Base-by-base conservation (phyloP, 116 monocot species). In the Dioscorea cayenensis region DNA sequence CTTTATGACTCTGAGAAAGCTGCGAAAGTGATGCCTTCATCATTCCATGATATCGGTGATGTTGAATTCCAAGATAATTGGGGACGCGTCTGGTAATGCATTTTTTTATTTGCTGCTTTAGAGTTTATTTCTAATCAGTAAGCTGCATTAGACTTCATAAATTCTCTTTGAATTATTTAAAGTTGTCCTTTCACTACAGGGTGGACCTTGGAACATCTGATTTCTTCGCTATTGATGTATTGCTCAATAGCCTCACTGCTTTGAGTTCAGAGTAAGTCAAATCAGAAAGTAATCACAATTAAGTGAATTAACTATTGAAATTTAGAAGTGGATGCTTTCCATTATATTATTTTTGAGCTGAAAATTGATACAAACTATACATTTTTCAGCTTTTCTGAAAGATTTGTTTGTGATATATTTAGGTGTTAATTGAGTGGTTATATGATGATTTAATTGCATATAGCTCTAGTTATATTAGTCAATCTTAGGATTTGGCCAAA, bases 41-140 rank as follows among this genome's bases (percentile, higher is more conserved):
- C 97, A 63, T 99, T 99, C 79, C 97, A 99, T 85, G 94, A 99
- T 70, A 94, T 99, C 36, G 77, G 91, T 67, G 90, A 94, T 69
- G 76, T 99, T 32, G 97, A 99, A 65, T 99, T 99, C 82, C 97
- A 99, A 76, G 97, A 99, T 73, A 99, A 93, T 66, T 94, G 93
- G 97, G 97, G 89, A 38, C 84, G 94, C 49, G 72, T 99, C 76
- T 91, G 97, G 97, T 99, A 87, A 60, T 76, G 28, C 20, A n/a
- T 38, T 28, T 48, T 73, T n/a, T 32, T 35, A 21, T 28, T 5
- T 38, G 48, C 36, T 3, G n/a, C 68, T 64, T 66, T 43, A 43
- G 8, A 43, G 43, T 43, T 43, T 0, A 43, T 43, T 43, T 10
- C 12, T 10, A 43, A 43, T 10, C 6, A 43, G 12, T 43, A 9